These are phyloP conservation scores for Paecilomyces sp. DNA, from an alignment of 2,329 filamentous ascomycete genomes.

Conservation along the genomic window DNA sequence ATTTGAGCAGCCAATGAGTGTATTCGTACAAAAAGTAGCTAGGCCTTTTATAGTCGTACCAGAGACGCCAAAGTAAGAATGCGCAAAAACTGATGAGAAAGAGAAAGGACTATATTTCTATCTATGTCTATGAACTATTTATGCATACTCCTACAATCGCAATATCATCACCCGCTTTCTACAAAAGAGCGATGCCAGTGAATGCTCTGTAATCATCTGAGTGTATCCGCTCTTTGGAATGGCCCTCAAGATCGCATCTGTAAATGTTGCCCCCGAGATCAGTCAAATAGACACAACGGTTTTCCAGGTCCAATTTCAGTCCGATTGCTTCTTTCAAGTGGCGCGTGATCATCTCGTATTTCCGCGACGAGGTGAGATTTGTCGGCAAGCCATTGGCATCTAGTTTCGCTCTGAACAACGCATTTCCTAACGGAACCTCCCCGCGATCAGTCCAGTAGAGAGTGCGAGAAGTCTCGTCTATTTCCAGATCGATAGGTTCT, in stretches of 20 bases:
- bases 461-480: constrained; percentile 38
- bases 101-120: not conserved
- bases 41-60: not conserved
- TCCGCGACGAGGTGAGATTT: constrained; percentile 18
- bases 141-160: not conserved
- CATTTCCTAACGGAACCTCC: constrained; percentile 49
- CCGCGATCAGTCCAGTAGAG: constrained; percentile 58
- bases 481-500: constrained; percentile 52
- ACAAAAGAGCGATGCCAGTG: constrained; percentile 8
- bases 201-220: constrained; percentile 12
- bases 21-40: not conserved
- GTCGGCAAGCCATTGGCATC: constrained; percentile 12
- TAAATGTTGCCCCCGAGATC: constrained; percentile 24
- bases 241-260: constrained; percentile 12
- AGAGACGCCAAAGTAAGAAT: not conserved
- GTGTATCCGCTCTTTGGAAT: constrained; percentile 9
- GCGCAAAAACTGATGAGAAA: not conserved
- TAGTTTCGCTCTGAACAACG: constrained; percentile 37
- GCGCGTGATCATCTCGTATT: constrained; percentile 15
- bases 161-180: not conserved
- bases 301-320: constrained; percentile 26
- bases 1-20: not conserved
- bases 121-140: not conserved
- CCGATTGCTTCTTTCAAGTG: constrained; percentile 44
- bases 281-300: constrained; percentile 16